Evolutionary conservation across 345 rosid species (phyloP).

Genomic region (Ceriops tagal): DNA sequence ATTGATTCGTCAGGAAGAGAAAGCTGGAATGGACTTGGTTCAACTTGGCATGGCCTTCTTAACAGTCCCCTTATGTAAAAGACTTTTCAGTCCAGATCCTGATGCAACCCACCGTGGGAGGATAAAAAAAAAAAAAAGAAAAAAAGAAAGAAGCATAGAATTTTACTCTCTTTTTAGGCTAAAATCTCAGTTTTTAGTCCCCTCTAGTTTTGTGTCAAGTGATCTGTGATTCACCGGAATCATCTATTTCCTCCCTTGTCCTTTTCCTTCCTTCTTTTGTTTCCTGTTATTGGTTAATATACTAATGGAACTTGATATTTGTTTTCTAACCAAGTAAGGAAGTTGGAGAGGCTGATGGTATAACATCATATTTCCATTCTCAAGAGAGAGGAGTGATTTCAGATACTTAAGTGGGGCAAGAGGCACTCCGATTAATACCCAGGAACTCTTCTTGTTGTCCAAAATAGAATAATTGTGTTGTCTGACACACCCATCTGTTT

Average conservation of each 20-base stretch:
- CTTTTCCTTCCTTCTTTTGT: background rate
- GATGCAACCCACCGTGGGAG: too few species aligned
- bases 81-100: too few species aligned
- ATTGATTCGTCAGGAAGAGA: slow-evolving; percentile 19
- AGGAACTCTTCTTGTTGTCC: too few species aligned
- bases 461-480: too few species aligned
- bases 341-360: slow-evolving; percentile 13
- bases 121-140: too few species aligned
- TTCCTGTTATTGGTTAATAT: slow-evolving; percentile 22
- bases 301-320: slow-evolving; percentile 23
- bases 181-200: slow-evolving; percentile 18
- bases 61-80: slow-evolving; percentile 21
- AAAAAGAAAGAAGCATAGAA: slow-evolving; percentile 12
- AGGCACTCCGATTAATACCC: too few species aligned
- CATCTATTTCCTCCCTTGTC: slow-evolving; percentile 1
- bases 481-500: too few species aligned
- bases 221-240: slow-evolving; percentile 22
- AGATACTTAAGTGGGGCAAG: too few species aligned
- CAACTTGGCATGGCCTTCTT: slow-evolving; percentile 28
- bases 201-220: slow-evolving; percentile 17
- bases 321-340: slow-evolving; percentile 34
- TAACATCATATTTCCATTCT: slow-evolving; percentile 8
- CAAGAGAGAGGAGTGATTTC: slow-evolving; percentile 18
- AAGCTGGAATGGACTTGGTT: slow-evolving; percentile 23
- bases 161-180: slow-evolving; percentile 15